Base-by-base conservation (phyloP, 192 early-diverging fungal genomes). In the Diversispora epigaea region DNA sequence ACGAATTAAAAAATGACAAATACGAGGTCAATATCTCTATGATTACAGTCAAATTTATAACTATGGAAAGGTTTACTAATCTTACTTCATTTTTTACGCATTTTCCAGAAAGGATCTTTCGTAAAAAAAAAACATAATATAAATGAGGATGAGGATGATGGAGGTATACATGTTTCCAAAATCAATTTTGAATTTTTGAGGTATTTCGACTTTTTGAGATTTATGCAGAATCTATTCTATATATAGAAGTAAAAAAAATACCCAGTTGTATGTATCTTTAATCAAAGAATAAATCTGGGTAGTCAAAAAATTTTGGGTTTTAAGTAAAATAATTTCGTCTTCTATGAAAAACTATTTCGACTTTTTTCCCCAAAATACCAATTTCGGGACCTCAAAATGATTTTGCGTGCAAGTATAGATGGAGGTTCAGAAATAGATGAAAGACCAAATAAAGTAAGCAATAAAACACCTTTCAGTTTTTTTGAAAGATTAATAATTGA, bases 1-100 rank as follows among this genome's bases (percentile, higher is more conserved):
- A 44, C 8, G 41, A 63, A 63, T 63, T 63, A 63, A 44, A 63
- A 3, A 63, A 63, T 41, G 6, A 68, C 10, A 17, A 68, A 49
- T 11, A 22, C 9, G 15, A 68, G 46, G 22, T 68, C 49, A 45
- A 15, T 68, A 50, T 49, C 21, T 68, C 49, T 68, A 40, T 19
- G n/a, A n/a, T 66, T 66, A 21, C 45, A 5, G 14, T 2, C 44
- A 47, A 46, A 66, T 66, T 61, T 66, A 66, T 19, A 66, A 19
- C n/a, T 47, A 45, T 43, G 6, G 45, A 66, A 41, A 15, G 44
- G 19, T 6, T 44, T 47, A 45, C 45, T 66, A 47, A 66, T 66
- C 8, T 5, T 15, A 19, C 6, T 66, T 66, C 4, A 32, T 66
- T 66, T 66, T 66, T 66, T 45, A 10, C 41, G 22, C 17, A 66